phyloP scores from a whole-genome alignment of 345 rosid genomes.

The Arabis hirsuta region DNA sequence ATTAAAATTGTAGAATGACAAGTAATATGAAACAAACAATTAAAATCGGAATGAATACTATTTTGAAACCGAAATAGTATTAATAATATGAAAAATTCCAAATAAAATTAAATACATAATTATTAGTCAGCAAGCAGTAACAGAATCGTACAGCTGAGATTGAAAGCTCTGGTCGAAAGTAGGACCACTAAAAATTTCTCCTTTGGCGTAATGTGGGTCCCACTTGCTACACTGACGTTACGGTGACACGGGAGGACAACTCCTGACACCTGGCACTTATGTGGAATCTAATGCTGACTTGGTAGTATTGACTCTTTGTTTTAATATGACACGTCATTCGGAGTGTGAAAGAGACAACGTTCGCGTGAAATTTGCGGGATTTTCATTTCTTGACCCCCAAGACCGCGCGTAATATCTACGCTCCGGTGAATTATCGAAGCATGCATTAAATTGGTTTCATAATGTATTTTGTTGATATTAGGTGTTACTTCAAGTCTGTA shows the following conservation, averaged over 20 bases:
- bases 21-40: too few species aligned
- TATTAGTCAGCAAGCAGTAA: constrained; percentile 25
- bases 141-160: constrained; percentile 42
- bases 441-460: constrained; percentile 34
- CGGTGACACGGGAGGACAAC: constrained; percentile 35
- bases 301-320: constrained; percentile 8
- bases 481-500: constrained; percentile 9
- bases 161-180: constrained; percentile 39
- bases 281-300: constrained; percentile 24
- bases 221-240: constrained; percentile 35
- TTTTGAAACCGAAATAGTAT: too few species aligned
- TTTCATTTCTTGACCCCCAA: not conserved
- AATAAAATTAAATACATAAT: constrained; percentile 3
- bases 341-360: constrained; percentile 20
- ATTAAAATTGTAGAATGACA: too few species aligned
- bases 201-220: constrained; percentile 11
- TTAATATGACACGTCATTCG: constrained; percentile 14
- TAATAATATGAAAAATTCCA: not conserved
- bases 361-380: constrained; percentile 35
- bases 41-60: too few species aligned
- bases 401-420: not conserved
- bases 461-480: constrained; percentile 2
- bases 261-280: constrained; percentile 30
- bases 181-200: constrained; percentile 17
- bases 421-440: constrained; percentile 27